A percentile compares a stretch with the other conserved stretches of the same genome.
Evolutionary conservation across 1,139 yeast species (phyloP).

Genomic region (Saccharomyces hybrid): DNA sequence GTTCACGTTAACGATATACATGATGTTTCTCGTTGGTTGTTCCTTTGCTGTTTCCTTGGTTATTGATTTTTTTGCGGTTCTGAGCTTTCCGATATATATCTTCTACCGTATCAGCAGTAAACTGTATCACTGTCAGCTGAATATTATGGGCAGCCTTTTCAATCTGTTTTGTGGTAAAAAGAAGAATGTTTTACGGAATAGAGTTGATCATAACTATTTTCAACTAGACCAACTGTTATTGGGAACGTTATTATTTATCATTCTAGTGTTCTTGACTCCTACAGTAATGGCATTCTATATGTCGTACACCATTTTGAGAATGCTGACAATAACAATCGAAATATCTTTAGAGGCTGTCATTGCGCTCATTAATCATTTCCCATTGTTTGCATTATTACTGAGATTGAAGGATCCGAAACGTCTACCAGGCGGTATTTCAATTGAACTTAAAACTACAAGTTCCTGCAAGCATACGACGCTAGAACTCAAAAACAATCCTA

Average conservation of each 20-base stretch:
- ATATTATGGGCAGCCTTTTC: slow-evolving; percentile 63
- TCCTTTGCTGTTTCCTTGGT: slow-evolving; percentile 61
- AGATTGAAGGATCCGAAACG: slow-evolving; percentile 77
- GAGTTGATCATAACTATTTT: slow-evolving; percentile 80
- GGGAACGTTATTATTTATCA: slow-evolving; percentile 83
- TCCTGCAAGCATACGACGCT: slow-evolving; percentile 9
- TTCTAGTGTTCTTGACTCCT: slow-evolving; percentile 70
- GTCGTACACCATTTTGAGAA: slow-evolving; percentile 57
- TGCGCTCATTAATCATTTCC: slow-evolving; percentile 72
- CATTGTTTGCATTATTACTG: slow-evolving; percentile 71
- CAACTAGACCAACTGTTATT: slow-evolving; percentile 79
- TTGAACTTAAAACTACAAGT: slow-evolving; percentile 29
- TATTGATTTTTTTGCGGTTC: slow-evolving; percentile 55
- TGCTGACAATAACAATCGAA: slow-evolving; percentile 43
- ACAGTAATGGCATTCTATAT: slow-evolving; percentile 81
- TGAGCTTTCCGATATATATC: slow-evolving; percentile 66
- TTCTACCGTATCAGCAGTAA: slow-evolving; percentile 76
- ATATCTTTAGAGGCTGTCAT: slow-evolving; percentile 55
- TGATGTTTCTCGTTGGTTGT: slow-evolving; percentile 50
- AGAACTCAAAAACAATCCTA: slow-evolving; percentile 40
- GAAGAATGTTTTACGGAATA: slow-evolving; percentile 70
- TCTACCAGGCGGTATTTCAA: slow-evolving; percentile 79
- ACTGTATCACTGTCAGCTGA: slow-evolving; percentile 68
- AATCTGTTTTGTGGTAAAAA: slow-evolving; percentile 87
- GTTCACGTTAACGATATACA: slow-evolving; percentile 34